A percentile compares a stretch with the other conserved stretches of the same genome.
phyloP scores from a whole-genome alignment of 2,329 filamentous ascomycete genomes.

The Balansia obtecta region DNA sequence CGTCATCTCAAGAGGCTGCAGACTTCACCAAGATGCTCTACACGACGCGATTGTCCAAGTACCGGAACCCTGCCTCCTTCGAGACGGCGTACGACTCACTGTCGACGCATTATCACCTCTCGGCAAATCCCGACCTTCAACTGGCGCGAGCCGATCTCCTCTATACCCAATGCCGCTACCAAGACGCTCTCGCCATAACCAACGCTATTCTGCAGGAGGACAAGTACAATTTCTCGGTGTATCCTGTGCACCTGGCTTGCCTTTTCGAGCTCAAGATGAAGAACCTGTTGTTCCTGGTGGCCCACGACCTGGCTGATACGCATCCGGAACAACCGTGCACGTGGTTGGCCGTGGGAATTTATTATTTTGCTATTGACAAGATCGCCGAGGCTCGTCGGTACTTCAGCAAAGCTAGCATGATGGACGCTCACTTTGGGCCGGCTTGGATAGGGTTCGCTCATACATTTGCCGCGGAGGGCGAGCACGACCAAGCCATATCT shows the following conservation, averaged over 20 bases:
- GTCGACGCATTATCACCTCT: constrained; percentile 84
- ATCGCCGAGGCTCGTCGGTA: constrained; percentile 89
- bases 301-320: constrained; percentile 84
- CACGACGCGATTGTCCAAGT: constrained; percentile 89
- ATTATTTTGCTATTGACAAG: constrained; percentile 81
- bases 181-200: constrained; percentile 74
- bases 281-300: constrained; percentile 80
- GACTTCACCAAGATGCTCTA: constrained; percentile 95
- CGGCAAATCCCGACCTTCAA: constrained; percentile 77
- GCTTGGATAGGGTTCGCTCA: constrained; percentile 99
- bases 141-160: constrained; percentile 81
- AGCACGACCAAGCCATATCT: constrained; percentile 95
- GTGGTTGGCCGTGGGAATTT: constrained; percentile 89
- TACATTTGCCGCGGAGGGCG: constrained; percentile 92
- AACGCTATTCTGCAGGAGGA: constrained; percentile 70
- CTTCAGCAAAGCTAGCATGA: constrained; percentile 94
- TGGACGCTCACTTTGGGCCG: constrained; percentile 93
- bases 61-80: constrained; percentile 75
- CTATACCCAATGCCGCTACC: constrained; percentile 90
- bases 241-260: constrained; percentile 85
- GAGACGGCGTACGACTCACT: constrained; percentile 79
- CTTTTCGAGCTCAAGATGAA: constrained; percentile 78
- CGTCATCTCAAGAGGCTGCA: constrained; percentile 69
- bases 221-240: constrained; percentile 78
- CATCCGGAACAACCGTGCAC: constrained; percentile 85